phyloP scores from a whole-genome alignment of 225 moss, liverwort and hornwort genomes.

The Rhytidiadelphus loreus region DNA sequence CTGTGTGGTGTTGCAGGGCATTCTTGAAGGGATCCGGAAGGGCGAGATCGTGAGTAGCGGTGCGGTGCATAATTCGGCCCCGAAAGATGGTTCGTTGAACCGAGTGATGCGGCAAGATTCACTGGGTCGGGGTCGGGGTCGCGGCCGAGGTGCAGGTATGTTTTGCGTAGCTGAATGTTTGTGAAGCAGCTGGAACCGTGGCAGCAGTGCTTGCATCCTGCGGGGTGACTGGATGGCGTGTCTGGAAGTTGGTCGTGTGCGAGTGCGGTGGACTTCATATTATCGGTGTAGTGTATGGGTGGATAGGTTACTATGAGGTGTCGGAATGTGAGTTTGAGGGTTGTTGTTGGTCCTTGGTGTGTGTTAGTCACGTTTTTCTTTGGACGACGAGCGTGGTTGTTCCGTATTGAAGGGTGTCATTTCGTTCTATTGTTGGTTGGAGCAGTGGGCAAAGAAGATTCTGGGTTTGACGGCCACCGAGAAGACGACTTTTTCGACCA shows the following conservation, averaged over 20 bases:
- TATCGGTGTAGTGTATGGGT: background rate
- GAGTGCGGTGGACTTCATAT: background rate
- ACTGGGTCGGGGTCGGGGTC: constrained; percentile 62
- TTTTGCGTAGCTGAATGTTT: background rate
- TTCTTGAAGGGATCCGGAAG: constrained; percentile 86
- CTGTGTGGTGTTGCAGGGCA: constrained; percentile 34
- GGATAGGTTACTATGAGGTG: background rate
- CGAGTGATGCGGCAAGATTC: constrained; percentile 67
- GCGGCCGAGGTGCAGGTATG: constrained; percentile 78
- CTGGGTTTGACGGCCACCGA: constrained; percentile 68
- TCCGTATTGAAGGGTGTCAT: background rate
- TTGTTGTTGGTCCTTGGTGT: background rate
- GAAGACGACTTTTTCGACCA: constrained; percentile 95
- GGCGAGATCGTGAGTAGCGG: constrained; percentile 95
- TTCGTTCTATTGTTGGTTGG: background rate
- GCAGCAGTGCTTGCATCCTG: background rate
- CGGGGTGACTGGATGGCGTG: background rate
- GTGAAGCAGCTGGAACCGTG: background rate
- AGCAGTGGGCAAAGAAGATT: constrained; percentile 61
- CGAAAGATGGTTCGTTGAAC: constrained; percentile 46
- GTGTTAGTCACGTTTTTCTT: background rate
- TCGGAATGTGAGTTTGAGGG: background rate
- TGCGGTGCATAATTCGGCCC: constrained; percentile 63
- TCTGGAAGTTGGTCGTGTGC: background rate
- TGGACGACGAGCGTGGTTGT: background rate